A percentile compares a stretch with the other conserved stretches of the same genome.
These are phyloP conservation scores for Capsicum rhomboideum DNA, from an alignment of 257 asterid genomes.

Conservation along the genomic window DNA sequence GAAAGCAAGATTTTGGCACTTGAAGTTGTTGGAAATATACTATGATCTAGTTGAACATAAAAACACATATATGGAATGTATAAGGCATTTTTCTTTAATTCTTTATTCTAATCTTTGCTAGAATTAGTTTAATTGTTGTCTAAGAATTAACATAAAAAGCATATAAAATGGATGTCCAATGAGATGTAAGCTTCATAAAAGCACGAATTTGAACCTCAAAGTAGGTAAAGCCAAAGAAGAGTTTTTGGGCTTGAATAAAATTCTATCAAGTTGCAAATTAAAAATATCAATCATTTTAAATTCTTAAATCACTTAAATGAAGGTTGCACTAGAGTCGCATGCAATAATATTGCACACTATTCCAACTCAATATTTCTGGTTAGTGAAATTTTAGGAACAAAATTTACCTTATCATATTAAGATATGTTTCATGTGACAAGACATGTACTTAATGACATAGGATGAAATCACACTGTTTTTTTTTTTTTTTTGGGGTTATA, in stretches of 20 bases:
- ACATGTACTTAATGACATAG: neutral
- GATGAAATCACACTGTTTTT: neutral
- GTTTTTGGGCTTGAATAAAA: neutral
- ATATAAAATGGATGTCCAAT: neutral
- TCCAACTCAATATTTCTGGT: neutral
- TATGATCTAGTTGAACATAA: neutral
- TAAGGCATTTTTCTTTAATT: neutral
- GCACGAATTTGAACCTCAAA: neutral
- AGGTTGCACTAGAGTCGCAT: neutral
- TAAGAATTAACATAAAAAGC: neutral
- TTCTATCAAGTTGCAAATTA: neutral
- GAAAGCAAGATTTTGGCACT: constrained; percentile 1
- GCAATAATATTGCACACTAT: neutral
- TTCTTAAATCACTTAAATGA: neutral
- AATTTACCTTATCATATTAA: neutral
- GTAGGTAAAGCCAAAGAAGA: neutral
- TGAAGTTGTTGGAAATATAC: neutral
- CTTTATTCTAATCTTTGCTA: neutral
- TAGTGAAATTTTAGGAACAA: neutral
- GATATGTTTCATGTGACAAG: neutral
- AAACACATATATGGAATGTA: neutral
- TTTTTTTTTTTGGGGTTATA: neutral
- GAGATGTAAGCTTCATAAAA: neutral
- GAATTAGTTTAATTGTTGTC: neutral
- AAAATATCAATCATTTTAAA: neutral